Evolutionary conservation across 176 grass and related monocot genomes (phyloP).

Genomic region (Carex myosuroides): DNA sequence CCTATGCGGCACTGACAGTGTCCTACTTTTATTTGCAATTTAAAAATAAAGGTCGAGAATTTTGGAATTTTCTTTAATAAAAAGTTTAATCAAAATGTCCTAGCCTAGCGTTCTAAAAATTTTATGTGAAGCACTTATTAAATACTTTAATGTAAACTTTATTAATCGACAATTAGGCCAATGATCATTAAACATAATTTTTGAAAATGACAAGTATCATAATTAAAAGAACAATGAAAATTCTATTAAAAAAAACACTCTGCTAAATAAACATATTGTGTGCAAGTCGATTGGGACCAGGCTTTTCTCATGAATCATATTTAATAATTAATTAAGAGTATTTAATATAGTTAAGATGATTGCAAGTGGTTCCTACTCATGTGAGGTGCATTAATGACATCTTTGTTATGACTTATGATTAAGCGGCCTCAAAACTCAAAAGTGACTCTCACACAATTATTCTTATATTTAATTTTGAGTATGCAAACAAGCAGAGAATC

Average conservation of each 20-base stretch:
- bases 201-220: neutral
- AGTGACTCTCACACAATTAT: neutral
- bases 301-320: neutral
- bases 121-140: no score
- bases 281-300: neutral
- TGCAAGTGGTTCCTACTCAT: neutral
- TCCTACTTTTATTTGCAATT: no score
- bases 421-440: neutral
- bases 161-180: no score
- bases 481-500: constrained; percentile 5
- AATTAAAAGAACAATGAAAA: neutral
- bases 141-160: no score
- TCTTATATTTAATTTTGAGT: neutral
- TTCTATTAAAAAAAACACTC: neutral
- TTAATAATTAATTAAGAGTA: neutral
- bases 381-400: constrained; percentile 2
- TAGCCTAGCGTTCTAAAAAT: no score
- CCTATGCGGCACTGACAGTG: no score
- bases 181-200: neutral
- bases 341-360: neutral
- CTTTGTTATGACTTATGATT: neutral
- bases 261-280: neutral
- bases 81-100: no score
- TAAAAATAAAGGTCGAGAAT: no score
- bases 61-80: no score